Evolutionary conservation across 768 basidiomycete species (phyloP).

Genomic region (Naganishia friedmannii): DNA sequence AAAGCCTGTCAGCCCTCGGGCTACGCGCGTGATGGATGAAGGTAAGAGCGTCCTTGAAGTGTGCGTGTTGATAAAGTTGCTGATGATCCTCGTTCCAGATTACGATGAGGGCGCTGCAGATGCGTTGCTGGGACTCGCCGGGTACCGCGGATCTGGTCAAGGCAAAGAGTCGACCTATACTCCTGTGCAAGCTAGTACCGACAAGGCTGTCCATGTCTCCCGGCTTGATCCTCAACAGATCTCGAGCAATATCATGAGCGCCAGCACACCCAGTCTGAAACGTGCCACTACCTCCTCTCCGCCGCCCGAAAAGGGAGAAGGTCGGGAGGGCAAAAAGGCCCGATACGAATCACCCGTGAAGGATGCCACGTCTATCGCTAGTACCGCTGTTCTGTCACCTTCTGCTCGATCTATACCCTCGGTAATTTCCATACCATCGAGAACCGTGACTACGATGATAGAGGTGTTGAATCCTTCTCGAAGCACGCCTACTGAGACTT

Average conservation of each 20-base stretch:
- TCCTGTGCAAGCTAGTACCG: not conserved
- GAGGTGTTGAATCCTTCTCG: constrained; percentile 27
- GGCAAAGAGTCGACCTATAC: constrained; percentile 18
- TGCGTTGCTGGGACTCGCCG: constrained; percentile 70
- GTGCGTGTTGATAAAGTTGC: not conserved
- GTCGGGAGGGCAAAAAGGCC: constrained; percentile 20
- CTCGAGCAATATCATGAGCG: constrained; percentile 7
- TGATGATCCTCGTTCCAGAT: constrained; percentile 55
- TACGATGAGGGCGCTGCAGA: constrained; percentile 92
- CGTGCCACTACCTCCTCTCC: not conserved
- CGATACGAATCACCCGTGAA: constrained; percentile 11
- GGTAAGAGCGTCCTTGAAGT: constrained; percentile 41
- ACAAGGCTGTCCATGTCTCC: constrained; percentile 1
- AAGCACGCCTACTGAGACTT: not conserved
- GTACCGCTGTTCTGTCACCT: not conserved
- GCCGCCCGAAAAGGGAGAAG: not conserved
- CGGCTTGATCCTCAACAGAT: constrained; percentile 30
- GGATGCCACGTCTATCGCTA: not conserved
- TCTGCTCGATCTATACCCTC: not conserved
- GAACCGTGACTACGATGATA: constrained; percentile 26
- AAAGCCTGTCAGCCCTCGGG: constrained; percentile 7
- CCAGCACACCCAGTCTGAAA: constrained; percentile 6
- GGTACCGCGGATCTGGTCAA: constrained; percentile 40
- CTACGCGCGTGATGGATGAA: constrained; percentile 71
- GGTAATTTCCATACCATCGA: constrained; percentile 2